phyloP scores from a whole-genome alignment of 1,284 basidiomycete species.

The Sanghuangporus weigelae region DNA sequence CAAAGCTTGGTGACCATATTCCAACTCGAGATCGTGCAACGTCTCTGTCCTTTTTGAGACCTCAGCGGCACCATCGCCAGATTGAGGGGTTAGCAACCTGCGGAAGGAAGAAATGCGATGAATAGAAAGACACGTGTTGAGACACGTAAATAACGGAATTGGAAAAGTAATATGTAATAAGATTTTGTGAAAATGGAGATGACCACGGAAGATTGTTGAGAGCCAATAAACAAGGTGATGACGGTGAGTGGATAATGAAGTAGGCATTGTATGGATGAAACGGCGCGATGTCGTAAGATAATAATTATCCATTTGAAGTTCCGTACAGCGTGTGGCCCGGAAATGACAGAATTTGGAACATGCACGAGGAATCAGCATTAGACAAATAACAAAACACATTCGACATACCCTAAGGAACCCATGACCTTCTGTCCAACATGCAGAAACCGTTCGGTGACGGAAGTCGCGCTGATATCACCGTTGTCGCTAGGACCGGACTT shows the following conservation, averaged over 20 bases:
- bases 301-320: not conserved
- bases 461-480: not conserved
- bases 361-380: not conserved
- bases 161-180: not conserved
- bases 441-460: constrained; percentile 10
- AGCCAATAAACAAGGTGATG: not conserved
- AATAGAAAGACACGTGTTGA: not conserved
- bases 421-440: constrained; percentile 11
- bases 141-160: not conserved
- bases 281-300: not conserved
- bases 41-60: not conserved
- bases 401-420: constrained; percentile 11
- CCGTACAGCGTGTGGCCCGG: not conserved
- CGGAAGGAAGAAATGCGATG: not conserved
- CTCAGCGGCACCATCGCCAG: not conserved
- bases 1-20: not conserved
- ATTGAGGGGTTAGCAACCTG: constrained; percentile 12
- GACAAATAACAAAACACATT: not conserved
- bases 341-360: not conserved
- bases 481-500: not conserved
- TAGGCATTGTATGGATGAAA: not conserved
- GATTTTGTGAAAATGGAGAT: not conserved
- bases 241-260: not conserved
- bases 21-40: not conserved
- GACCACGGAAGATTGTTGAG: not conserved